Evolutionary conservation across 2,329 filamentous ascomycete genomes (phyloP), one percentile per base, ranked within the genome.

Genomic region (Albophoma yamanashiensis): DNA sequence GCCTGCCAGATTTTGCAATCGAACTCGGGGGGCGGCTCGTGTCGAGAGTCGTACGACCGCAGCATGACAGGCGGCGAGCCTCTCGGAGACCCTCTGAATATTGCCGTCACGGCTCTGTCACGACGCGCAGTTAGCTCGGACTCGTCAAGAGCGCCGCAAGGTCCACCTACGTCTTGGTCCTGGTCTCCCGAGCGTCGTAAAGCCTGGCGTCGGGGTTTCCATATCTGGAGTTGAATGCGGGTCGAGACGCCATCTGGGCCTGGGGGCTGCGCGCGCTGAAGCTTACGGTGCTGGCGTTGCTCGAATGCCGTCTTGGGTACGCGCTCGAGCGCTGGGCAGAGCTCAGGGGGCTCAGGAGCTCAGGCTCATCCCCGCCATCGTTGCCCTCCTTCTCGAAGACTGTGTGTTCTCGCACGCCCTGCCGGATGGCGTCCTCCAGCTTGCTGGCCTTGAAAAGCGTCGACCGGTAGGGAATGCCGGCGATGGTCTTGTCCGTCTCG

Each of bases 1-100:
- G 94, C 94, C 75, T 99, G 88, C 94, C 94, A 99, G 60, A 99
- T 94, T 55, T 88, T 96, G 74, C 92, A 96, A 69, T 96, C 89
- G 63, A 91, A 93, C 72, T 97, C 92, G 2, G 93, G 89, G 0
- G 92, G 84, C 0, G 92, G 89, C 72, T 97, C 94, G 73, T 89
- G 91, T 67, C 93, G 84, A 20, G 94, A 97, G 72, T 97, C 93
- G 74, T 99, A 99, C 2, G 93, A 97, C 65, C 94, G 88, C 59
- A 99, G 78, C 61, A 97, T 74, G 11, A 87, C 87, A 2, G 92
- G 82, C 1, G 84, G 79, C 8, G 84, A 83, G 45, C 85, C 84
- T 66, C 83, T 86, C 4, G 81, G 80, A 0, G 91, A 92, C 53
- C 91, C 92, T 75, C 91, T 92, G 73, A 96, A 95, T 34, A 96